Base-by-base conservation (phyloP, 1,284 basidiomycete species). In the Microbotryum scabiosae region DNA sequence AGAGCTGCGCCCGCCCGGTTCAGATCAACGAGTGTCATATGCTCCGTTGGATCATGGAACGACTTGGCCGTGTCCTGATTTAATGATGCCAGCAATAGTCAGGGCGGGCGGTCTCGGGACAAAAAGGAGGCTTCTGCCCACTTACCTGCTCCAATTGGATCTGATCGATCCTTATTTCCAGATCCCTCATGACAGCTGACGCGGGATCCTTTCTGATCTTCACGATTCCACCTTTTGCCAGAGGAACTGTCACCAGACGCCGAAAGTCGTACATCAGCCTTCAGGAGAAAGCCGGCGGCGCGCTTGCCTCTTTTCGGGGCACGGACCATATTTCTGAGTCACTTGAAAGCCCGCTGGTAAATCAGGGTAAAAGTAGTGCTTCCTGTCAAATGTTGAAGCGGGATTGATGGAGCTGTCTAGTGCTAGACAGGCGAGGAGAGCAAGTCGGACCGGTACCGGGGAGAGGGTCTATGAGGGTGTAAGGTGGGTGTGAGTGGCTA, bases 351-450 rank as follows among this genome's bases (percentile, higher is more conserved):
- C 94, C 4, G 86, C 80, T 0, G 96, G 91, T 36, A 97, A 81
- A 75, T 98, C 94, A 2, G 90, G 83, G 73, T 99, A 98, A 76
- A 97, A 97, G 74, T 98, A 99, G 74, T 98, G 94, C 74, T 99
- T 99, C 69, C 94, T 80, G 76, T 99, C 94, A 69, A 97, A 97
- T 48, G 51, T 71, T 67, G 61, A 64, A 8, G 57, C 32, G 2
- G 50, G 58, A 32, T 71, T 72, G 10, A 97, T 80, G 0, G 81
- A 68, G 50, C 88, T 85, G 43, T 84, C 78, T 36, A 98, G 79
- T 1, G 93, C 92, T 1, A 94, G 71, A 0, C 92, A 87, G 0
- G 91, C 87, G 20, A 88, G 79, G 0, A 93, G 74, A 1, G 88
- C 90, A 2, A 96, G 81, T 61, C 87, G 81, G 3, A 97, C 84